Base-by-base conservation (phyloP, 306 rosid genomes). In the Ormosia emarginata region DNA sequence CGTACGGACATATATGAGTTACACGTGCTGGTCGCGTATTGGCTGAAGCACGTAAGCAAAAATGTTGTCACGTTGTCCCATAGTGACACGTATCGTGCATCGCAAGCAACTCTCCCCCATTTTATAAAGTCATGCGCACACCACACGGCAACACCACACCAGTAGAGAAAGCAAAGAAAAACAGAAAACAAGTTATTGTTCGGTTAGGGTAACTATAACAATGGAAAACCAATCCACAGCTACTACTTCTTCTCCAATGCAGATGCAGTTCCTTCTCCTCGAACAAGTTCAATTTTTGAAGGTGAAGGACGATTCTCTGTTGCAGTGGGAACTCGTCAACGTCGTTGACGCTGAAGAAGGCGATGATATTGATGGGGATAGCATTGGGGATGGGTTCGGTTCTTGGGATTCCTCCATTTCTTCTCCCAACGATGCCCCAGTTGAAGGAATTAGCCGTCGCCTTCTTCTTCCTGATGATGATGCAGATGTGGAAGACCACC, bases 291-390 rank as follows among this genome's bases (percentile, higher is more conserved):
- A 86, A 15, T 82, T 89, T 58, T 3, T 89, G 75, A 63, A 81
- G 15, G 83, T 83, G 0, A 80, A 80, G 0, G 90, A 86, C 4
- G 92, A 84, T 39, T 79, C 76, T 34, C 84, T 91, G 1, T 84
- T 90, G 1, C 86, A 86, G 58, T 94, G 98, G 98, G 82, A 81
- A 64, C 79, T 86, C 53, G 82, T 83, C 53, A 47, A 88, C 18
- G 83, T 82, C 0, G 30, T 86, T 3, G 88, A 81, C 11, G 61
- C 75, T 3, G 89, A 74, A 41, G 85, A 71, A 24, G 46, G 50
- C n/a, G 70, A 52, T 6, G 73, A 2, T n/a, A 67, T 39, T 6
- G 24, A 4, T 4, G 2, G 0, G 4, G n/a, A 37, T 8, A 4
- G 67, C 37, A 56, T 30, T 30, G 14, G 12, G 2, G 55, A 78